phyloP scores from a whole-genome alignment of 768 basidiomycete species.

The Dendrothele bispora region DNA sequence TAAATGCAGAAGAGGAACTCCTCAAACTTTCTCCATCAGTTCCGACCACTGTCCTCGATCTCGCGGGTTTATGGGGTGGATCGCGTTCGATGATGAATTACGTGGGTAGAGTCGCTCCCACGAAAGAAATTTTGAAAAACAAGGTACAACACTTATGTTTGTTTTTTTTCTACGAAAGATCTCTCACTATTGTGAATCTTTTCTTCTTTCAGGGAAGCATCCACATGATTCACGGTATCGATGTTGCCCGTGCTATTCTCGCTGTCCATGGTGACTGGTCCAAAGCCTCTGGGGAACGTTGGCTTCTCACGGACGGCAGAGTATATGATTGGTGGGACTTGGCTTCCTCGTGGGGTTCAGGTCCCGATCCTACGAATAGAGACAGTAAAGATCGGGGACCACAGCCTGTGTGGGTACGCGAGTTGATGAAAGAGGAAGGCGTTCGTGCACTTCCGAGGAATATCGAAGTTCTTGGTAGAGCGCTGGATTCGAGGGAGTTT shows the following conservation, averaged over 20 bases:
- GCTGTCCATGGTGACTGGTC: conserved; percentile 49
- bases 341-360: conserved; percentile 51
- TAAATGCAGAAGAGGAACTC: conserved; percentile 55
- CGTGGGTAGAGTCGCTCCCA: conserved; percentile 52
- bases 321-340: conserved; percentile 74
- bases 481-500: conserved; percentile 61
- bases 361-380: conserved; percentile 13
- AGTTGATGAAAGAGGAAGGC: conserved; percentile 53
- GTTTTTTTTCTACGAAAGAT: neutral
- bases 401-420: conserved; percentile 53
- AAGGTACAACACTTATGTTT: conserved; percentile 36
- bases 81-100: conserved; percentile 47
- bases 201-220: conserved; percentile 48
- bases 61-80: conserved; percentile 66
- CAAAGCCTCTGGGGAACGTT: conserved; percentile 50
- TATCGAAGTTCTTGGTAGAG: conserved; percentile 46
- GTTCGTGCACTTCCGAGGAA: conserved; percentile 55
- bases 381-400: conserved; percentile 26
- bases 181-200: too few relatives aligned
- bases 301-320: conserved; percentile 54
- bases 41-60: conserved; percentile 58
- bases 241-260: conserved; percentile 58
- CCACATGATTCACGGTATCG: conserved; percentile 62
- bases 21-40: conserved; percentile 38
- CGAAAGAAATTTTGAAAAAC: conserved; percentile 49